Percentiles rank a stretch among this genome's conserved stretches.
Evolutionary conservation across 345 rosid species (phyloP).

Genomic region (Aethionema arabicum): DNA sequence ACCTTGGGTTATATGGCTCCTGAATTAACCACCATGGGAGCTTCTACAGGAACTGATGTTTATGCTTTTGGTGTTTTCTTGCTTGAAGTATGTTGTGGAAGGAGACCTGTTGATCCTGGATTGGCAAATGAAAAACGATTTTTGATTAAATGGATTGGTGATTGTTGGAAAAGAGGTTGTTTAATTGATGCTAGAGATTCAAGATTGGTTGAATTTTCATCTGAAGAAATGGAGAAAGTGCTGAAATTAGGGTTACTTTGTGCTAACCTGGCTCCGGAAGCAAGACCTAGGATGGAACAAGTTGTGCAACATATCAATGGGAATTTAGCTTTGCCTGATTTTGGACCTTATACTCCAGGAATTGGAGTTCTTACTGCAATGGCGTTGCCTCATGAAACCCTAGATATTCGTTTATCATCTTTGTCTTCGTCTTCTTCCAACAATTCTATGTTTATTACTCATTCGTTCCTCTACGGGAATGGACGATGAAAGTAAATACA

Average conservation of each 20-base stretch:
- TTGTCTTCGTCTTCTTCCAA: constrained; percentile 21
- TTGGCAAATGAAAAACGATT: constrained; percentile 19
- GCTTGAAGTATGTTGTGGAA: constrained; percentile 53
- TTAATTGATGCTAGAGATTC: constrained; percentile 42
- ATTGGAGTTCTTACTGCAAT: constrained; percentile 34
- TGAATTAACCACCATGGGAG: constrained; percentile 43
- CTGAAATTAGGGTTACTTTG: constrained; percentile 50
- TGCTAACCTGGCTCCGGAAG: constrained; percentile 36
- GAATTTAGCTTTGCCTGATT: constrained; percentile 32
- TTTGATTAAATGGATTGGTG: constrained; percentile 41
- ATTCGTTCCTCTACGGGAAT: constrained; percentile 33
- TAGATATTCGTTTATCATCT: constrained; percentile 24
- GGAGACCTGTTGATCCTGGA: constrained; percentile 69
- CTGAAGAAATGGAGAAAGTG: constrained; percentile 47
- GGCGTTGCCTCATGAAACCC: constrained; percentile 5
- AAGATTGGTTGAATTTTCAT: constrained; percentile 33
- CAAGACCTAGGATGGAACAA: constrained; percentile 47
- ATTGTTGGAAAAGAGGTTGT: constrained; percentile 37
- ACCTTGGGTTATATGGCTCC: constrained; percentile 67
- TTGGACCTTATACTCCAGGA: constrained; percentile 32
- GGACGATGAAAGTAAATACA: constrained; percentile 25
- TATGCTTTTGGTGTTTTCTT: constrained; percentile 49
- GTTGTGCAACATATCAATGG: constrained; percentile 42
- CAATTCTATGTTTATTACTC: constrained; percentile 37
- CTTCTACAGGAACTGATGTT: constrained; percentile 46